Evolutionary conservation across 495 filamentous ascomycete genomes (phyloP).

Genomic region (Tuber calosporum): DNA sequence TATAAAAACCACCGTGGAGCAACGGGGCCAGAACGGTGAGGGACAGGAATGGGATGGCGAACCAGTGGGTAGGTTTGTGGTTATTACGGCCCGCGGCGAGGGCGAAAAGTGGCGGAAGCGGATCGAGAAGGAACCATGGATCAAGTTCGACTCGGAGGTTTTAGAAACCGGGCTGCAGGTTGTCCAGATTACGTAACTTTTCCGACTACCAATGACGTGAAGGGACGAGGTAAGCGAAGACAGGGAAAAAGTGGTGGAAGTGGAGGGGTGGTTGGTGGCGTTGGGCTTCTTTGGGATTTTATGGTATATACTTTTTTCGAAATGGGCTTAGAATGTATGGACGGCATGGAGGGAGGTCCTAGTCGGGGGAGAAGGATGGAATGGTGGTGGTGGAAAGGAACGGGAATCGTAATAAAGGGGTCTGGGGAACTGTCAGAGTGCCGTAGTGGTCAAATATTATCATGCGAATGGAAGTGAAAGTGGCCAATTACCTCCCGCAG

Average conservation of each 20-base stretch:
- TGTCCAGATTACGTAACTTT: conserved; percentile 5
- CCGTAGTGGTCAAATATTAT: background rate
- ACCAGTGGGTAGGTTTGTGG: conserved; percentile 57
- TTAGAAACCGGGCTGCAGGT: conserved; percentile 16
- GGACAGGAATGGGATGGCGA: conserved; percentile 42
- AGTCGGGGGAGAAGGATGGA: background rate
- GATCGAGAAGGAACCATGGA: conserved; percentile 49
- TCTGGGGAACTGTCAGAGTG: background rate
- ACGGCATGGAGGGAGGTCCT: background rate
- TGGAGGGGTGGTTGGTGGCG: background rate
- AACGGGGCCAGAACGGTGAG: conserved; percentile 45
- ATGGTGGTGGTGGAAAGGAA: background rate
- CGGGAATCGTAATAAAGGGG: background rate
- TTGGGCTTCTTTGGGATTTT: conserved; percentile 3
- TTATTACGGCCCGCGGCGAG: conserved; percentile 79
- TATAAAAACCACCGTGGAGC: conserved; percentile 39
- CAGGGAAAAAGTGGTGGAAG: background rate
- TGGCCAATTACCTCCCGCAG: background rate
- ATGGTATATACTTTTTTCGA: background rate
- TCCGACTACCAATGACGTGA: background rate
- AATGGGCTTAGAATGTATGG: background rate
- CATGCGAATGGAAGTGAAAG: background rate
- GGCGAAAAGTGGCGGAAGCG: conserved; percentile 83
- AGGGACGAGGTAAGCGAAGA: background rate
- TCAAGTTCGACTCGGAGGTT: conserved; percentile 22